Conservation (phyloP, 2,329 filamentous ascomycete genomes). For the Aspergillus neotritici region DNA sequence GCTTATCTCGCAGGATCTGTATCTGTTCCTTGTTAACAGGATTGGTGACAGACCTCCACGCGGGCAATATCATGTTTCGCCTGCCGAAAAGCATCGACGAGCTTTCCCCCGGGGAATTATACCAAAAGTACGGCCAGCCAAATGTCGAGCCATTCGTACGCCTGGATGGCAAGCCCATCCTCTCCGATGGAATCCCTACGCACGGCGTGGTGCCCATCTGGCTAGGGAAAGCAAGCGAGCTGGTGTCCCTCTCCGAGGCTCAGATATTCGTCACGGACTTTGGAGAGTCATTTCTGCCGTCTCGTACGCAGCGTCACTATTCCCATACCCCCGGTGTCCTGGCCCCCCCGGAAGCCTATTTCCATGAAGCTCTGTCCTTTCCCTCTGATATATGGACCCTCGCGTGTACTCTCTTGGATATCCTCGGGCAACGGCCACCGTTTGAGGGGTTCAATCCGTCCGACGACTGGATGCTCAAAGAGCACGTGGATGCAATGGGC, state of each 20-base stretch:
- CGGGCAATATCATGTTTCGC: slow-evolving; percentile 17
- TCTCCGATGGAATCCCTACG: slow-evolving; percentile 14
- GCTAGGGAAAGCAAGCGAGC: slow-evolving; percentile 21
- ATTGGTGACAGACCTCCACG: slow-evolving; percentile 17
- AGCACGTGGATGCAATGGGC: slow-evolving; percentile 24
- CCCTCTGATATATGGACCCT: slow-evolving; percentile 22
- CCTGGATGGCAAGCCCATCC: slow-evolving; percentile 10
- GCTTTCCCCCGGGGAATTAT: slow-evolving; percentile 15
- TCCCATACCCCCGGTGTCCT: slow-evolving; percentile 18
- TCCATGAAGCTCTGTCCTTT: slow-evolving; percentile 27
- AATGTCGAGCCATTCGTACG: slow-evolving; percentile 12
- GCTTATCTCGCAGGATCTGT: no score
- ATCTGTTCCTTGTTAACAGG: not conserved
- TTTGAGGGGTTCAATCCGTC: slow-evolving; percentile 17
- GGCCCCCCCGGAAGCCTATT: slow-evolving; percentile 29
- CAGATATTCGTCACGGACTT: slow-evolving; percentile 20
- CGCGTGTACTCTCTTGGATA: slow-evolving; percentile 30
- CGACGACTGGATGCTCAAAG: slow-evolving; percentile 18
- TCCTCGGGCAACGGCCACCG: slow-evolving; percentile 24
- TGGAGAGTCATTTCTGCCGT: slow-evolving; percentile 20
- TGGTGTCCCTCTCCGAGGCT: slow-evolving; percentile 16
- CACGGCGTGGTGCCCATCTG: slow-evolving; percentile 17
- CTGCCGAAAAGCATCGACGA: slow-evolving; percentile 13
- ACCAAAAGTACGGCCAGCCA: slow-evolving; percentile 11
- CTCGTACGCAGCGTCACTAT: not conserved